Evolutionary conservation across 768 basidiomycete genomes (phyloP).

Genomic region (Clathrus columnatus): DNA sequence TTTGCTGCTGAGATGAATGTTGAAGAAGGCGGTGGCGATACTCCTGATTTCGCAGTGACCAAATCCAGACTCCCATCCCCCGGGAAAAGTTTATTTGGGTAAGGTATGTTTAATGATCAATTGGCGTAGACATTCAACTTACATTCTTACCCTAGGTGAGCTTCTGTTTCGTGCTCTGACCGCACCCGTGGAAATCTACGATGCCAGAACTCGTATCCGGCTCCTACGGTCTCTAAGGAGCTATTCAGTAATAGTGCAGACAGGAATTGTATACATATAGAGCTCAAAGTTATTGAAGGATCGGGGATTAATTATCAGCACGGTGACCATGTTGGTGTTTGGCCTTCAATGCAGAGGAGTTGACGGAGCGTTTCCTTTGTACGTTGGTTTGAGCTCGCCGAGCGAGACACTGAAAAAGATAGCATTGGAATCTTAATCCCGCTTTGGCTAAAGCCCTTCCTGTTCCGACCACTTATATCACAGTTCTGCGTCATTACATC

Average conservation of each 20-base stretch:
- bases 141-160: constrained; percentile 50
- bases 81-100: constrained; percentile 93
- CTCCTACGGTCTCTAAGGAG: constrained; percentile 69
- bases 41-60: constrained; percentile 86
- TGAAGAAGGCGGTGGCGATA: constrained; percentile 93
- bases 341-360: constrained; percentile 93
- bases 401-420: constrained; percentile 71
- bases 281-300: constrained; percentile 87
- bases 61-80: constrained; percentile 66
- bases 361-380: constrained; percentile 82
- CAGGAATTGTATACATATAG: constrained; percentile 91
- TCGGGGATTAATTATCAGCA: constrained; percentile 98
- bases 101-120: constrained; percentile 21
- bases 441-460: constrained; percentile 98
- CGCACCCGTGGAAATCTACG: constrained; percentile 93
- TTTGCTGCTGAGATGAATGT: constrained; percentile 78
- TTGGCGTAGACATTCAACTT: neutral
- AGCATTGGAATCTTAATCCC: constrained; percentile 95
- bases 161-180: constrained; percentile 90
- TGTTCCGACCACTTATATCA: constrained; percentile 87
- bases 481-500: constrained; percentile 93
- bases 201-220: constrained; percentile 92
- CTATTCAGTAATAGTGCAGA: constrained; percentile 68
- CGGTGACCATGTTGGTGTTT: constrained; percentile 95
- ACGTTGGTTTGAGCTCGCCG: constrained; percentile 64